A percentile compares a stretch with the other conserved stretches of the same genome.
phyloP scores from a whole-genome alignment of 1,284 basidiomycete genomes.

The Trametes polyzona region DNA sequence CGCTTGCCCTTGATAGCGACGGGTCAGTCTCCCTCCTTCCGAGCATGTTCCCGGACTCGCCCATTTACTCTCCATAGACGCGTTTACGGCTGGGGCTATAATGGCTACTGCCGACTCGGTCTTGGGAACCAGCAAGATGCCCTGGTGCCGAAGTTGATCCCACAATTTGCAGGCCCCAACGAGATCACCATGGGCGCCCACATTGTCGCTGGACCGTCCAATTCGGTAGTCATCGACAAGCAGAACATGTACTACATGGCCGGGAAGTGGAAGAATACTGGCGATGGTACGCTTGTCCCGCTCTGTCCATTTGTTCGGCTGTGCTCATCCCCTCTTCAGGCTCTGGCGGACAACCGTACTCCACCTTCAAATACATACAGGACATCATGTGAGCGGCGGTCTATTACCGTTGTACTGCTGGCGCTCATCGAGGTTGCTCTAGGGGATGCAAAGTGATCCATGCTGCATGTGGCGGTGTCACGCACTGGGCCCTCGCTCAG shows the following conservation, averaged over 20 bases:
- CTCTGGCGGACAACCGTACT: constrained; percentile 81
- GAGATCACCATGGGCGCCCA: constrained; percentile 62
- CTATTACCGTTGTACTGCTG: neutral
- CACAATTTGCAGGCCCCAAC: constrained; percentile 81
- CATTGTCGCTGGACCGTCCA: constrained; percentile 83
- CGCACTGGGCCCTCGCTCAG: constrained; percentile 81
- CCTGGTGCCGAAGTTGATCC: constrained; percentile 76
- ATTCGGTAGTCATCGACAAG: constrained; percentile 83
- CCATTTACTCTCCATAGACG: constrained; percentile 42
- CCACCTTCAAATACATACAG: constrained; percentile 79
- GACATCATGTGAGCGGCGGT: constrained; percentile 70
- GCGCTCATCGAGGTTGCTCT: constrained; percentile 10
- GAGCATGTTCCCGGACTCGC: neutral
- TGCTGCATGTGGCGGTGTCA: constrained; percentile 85
- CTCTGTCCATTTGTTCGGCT: constrained; percentile 13
- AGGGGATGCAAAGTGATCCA: constrained; percentile 76
- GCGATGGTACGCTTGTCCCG: constrained; percentile 65
- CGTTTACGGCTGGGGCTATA: constrained; percentile 89
- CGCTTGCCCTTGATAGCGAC: constrained; percentile 77
- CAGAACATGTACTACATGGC: constrained; percentile 86
- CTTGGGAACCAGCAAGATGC: constrained; percentile 86
- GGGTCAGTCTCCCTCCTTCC: constrained; percentile 50
- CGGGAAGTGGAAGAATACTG: constrained; percentile 92
- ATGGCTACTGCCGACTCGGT: constrained; percentile 81
- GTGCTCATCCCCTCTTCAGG: constrained; percentile 46